Conservation (phyloP, 73 alveolate species). For the Uronychia binucleata region DNA sequence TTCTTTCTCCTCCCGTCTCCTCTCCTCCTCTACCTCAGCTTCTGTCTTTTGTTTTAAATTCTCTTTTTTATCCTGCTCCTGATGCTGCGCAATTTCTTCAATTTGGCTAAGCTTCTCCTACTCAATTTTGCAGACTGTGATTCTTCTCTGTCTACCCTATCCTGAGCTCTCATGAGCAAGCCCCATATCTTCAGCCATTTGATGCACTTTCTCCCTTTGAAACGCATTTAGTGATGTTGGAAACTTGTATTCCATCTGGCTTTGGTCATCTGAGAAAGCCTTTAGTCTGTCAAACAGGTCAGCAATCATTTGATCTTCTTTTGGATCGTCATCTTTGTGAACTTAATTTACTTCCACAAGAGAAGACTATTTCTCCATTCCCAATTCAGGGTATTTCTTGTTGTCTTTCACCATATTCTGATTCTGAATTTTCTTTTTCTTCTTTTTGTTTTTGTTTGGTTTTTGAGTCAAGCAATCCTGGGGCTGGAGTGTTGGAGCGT, state of each 20-base stretch:
- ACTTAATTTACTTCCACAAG: neutral
- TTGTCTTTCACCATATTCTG: slow-evolving; percentile 38
- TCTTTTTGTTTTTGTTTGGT: slow-evolving; percentile 51
- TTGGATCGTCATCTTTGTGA: neutral
- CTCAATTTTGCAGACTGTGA: neutral
- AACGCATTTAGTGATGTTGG: neutral
- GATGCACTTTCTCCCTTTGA: neutral
- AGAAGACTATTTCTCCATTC: neutral
- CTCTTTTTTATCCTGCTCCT: neutral
- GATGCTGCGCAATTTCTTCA: neutral
- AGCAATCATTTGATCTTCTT: neutral
- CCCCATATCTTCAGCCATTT: neutral
- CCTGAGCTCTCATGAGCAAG: slow-evolving; percentile 6
- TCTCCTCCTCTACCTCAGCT: slow-evolving; percentile 1
- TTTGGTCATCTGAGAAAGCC: neutral
- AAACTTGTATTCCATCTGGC: neutral
- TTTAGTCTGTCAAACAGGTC: neutral
- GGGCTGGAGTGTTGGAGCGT: too few relatives aligned
- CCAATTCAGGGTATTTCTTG: too few relatives aligned
- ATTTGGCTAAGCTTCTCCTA: neutral
- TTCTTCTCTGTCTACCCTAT: slow-evolving; percentile 4
- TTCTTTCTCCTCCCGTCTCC: neutral
- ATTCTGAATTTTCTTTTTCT: slow-evolving; percentile 48
- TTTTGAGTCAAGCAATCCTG: too few relatives aligned
- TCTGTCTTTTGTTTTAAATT: neutral